Conservation (phyloP, 768 basidiomycete species). For the Hygrocybe coccinea region DNA sequence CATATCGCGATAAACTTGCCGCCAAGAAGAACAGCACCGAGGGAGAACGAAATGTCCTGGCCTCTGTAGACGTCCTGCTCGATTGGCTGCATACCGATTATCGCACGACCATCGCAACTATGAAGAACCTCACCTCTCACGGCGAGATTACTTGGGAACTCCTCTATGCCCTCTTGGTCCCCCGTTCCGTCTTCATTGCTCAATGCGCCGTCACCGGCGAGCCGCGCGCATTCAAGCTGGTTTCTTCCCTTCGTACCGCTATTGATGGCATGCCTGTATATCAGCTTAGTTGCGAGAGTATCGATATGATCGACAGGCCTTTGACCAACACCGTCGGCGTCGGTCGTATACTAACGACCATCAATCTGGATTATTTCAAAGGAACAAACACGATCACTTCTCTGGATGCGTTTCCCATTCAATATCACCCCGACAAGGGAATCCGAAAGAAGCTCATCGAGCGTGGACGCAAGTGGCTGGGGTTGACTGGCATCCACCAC, state of each 20-base stretch:
- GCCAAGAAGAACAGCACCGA: constrained; percentile 35
- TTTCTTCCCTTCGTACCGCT: constrained; percentile 33
- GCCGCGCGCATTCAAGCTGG: constrained; percentile 46
- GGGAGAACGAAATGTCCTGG: constrained; percentile 40
- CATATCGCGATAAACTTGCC: constrained; percentile 39
- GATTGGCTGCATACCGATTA: constrained; percentile 48
- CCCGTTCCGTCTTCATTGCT: constrained; percentile 46
- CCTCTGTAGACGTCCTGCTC: constrained; percentile 48
- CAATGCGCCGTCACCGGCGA: constrained; percentile 51
- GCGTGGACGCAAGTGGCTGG: constrained; percentile 56
- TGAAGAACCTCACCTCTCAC: constrained; percentile 46
- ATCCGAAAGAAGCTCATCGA: constrained; percentile 37
- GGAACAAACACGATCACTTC: constrained; percentile 49
- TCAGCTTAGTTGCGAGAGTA: constrained; percentile 45
- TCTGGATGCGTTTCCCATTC: constrained; percentile 50
- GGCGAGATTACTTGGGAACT: constrained; percentile 55
- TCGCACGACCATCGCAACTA: constrained; percentile 40
- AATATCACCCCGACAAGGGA: constrained; percentile 45
- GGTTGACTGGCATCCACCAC: constrained; percentile 51
- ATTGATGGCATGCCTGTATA: constrained; percentile 37
- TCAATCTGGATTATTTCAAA: constrained; percentile 41
- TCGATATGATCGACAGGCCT: constrained; percentile 45
- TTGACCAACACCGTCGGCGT: constrained; percentile 22
- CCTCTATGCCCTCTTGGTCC: constrained; percentile 52
- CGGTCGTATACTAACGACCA: constrained; percentile 29